Evolutionary conservation across 768 basidiomycete species (phyloP), one percentile per base, ranked within the genome.

Genomic region (Cyclocybe cylindracea): DNA sequence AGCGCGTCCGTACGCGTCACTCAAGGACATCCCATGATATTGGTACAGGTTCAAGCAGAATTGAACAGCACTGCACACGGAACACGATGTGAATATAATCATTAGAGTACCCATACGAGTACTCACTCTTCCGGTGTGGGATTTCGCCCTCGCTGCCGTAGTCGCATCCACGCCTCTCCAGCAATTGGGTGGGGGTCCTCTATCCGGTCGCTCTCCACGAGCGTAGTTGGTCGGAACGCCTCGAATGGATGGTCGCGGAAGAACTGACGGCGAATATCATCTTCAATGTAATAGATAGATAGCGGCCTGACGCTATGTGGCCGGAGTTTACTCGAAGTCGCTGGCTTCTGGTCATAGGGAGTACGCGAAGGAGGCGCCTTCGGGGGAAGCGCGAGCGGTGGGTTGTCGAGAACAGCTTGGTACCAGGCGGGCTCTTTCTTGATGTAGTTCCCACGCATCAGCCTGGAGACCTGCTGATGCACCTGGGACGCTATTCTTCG

Each of bases 161-260:
- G 69, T 57, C 88, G 75, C 48, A 78, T 86, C 97, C 97, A 99
- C 16, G 73, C 70, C 43, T 62, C 58, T 0, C 88, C 93, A 33
- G 64, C 68, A 2, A 89, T 62, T 11, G 78, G 76, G 61, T 87
- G 82, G 39, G 79, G 74, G 14, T 76, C 71, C 62, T 80, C 76
- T 44, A 91, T 75, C 13, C 66, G 67, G 14, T 74, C 83, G 11
- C 77, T 78, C 70, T 99, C 97, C 0, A 91, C 82, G 46, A 99
- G 66, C 9, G 81, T 85, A 7, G 77, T 76, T 2, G 93, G 85
- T 39, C 95, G 78, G 70, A 95, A 90, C 2, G 93, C 88, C 72
- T 99, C 95, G 64, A 97, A 97, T 6, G 97, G 94, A 66, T 97
- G 95, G 73, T 99, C 97, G 38, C 78, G 76, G 76, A 95, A 98